Evolutionary conservation across 1,284 basidiomycete species (phyloP), one percentile per base, ranked within the genome.

Genomic region (Coniophora puteana): DNA sequence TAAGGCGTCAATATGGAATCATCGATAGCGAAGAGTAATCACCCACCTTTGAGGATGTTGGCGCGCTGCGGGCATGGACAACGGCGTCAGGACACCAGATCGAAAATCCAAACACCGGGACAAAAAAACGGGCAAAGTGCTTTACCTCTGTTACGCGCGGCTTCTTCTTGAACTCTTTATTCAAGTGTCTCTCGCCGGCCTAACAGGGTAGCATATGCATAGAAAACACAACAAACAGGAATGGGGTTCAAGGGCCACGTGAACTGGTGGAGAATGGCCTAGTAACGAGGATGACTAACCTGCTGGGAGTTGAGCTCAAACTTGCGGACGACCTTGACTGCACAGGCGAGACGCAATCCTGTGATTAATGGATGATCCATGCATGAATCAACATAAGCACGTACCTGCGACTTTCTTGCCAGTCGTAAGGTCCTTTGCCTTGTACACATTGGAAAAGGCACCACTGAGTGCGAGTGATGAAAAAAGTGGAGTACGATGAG

Each of bases 391-490:
- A 35, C 7, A 30, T 27, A 42, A 39, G 36, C 6, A 65, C 70
- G 47, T 58, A 90, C 93, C 81, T 49, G 96, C 96, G 25, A 96
- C 90, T 65, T 89, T 89, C 59, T 83, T 73, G 14, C 85, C 82
- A 13, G 85, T 84, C 40, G 75, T 69, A 42, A 81, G 68, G 65
- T 97, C 89, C 40, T 89, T 57, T 3, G 93, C 96, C 63, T 92
- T 93, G 78, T 96, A 99, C 3, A 99, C 96, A 59, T 97, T 93
- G 10, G 95, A 98, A 64, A 99, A 99, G 27, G 96, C 96, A 49
- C 96, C 96, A 55, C 89, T 91, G 47, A 8, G 28, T 51, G 8
- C 33, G 40, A 25, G 18, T 18, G 46, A 30, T 41, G 48, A 38
- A 34, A 35, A 39, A 41, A 22, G 32, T 44, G 30, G 40, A 53